Base-by-base conservation (phyloP, 2,329 filamentous ascomycete species). In the Penicillium sp. region DNA sequence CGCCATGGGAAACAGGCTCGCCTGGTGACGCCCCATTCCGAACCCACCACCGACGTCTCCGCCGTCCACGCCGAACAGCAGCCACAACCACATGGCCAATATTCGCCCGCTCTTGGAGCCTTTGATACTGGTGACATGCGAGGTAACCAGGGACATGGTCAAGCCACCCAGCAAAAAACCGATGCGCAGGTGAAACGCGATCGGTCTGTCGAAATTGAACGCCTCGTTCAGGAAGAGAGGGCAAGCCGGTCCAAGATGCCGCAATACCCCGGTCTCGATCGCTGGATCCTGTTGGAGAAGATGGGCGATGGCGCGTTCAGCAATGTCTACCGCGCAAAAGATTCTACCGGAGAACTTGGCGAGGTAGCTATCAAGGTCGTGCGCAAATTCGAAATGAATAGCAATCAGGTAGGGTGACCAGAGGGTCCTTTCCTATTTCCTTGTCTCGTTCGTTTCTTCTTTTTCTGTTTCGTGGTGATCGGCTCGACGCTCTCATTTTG, bases 251-350 rank as follows among this genome's bases (percentile, higher is more conserved):
- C 87, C 73, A 96, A 93, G 76, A 88, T 98, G 72, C 94, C 95
- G 42, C 85, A 82, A 68, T 96, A 96, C 71, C 90, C 91, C 0
- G 91, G 91, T 39, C 81, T 96, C 41, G 92, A 96, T 69, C 82
- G 93, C 71, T 99, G 91, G 89, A 86, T 89, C 55, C 81, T 97
- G 37, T 60, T 95, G 54, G 93, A 96, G 79, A 98, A 98, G 84
- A 99, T 99, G 94, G 95, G 95, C 65, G 95, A 98, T 69, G 95
- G 95, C 62, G 95, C 95, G 61, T 99, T 99, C 83, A 98, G 94
- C 82, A 98, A 98, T 72, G 95, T 99, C 65, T 99, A 98, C 78
- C 88, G 91, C 41, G 95, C 95, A 39, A 86, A 84, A 67, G 95
- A 99, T 75, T 83, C 78, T 48, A 84, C 87, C 5, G 90, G 90